Base-by-base conservation (phyloP, 768 basidiomycete species). In the Floccularia luteovirens region DNA sequence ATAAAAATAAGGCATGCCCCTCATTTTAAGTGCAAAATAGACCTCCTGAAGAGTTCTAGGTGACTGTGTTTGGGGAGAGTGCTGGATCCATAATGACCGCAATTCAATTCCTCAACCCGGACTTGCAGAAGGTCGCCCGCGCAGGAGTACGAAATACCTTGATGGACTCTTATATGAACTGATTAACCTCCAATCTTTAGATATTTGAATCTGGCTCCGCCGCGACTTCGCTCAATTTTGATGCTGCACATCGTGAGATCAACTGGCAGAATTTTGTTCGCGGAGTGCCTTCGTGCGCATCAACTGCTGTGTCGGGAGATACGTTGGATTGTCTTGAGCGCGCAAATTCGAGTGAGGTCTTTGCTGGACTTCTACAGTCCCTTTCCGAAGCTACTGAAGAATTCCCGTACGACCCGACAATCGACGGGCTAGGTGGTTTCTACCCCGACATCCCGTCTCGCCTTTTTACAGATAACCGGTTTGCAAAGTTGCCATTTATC, bases 51-150 rank as follows among this genome's bases (percentile, higher is more conserved):
- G 1, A 8, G 7, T 24, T 12, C n/a, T 36, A 67, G 60, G 67
- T 74, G 1, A 73, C 69, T 0, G 53, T 66, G 4, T 65, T 67
- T 37, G 74, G 74, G 3, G 60, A 74, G 47, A 67, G 62, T n/a
- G 73, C 74, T 0, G 74, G 74, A 0, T 61, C 72, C 1, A 66
- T 69, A 16, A 61, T 59, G 50, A 65, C 63, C 16, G 50, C 62
- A 1, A 46, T 63, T 39, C 60, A 66, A 3, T 58, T 57, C 41
- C 46, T 70, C 22, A 58, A 61, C 43, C 53, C 61, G 2, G 44
- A 48, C 1, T 30, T 68, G 19, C 31, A 35, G 5, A 35, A 43
- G 13, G 46, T 60, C 19, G 62, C 56, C 2, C 43, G 62, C 41
- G 60, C 52, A 8, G 64, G 52, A 1, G 64, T 63, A 48, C 34